phyloP scores from a whole-genome alignment of 1,284 basidiomycete genomes.

The Melampsora americana region DNA sequence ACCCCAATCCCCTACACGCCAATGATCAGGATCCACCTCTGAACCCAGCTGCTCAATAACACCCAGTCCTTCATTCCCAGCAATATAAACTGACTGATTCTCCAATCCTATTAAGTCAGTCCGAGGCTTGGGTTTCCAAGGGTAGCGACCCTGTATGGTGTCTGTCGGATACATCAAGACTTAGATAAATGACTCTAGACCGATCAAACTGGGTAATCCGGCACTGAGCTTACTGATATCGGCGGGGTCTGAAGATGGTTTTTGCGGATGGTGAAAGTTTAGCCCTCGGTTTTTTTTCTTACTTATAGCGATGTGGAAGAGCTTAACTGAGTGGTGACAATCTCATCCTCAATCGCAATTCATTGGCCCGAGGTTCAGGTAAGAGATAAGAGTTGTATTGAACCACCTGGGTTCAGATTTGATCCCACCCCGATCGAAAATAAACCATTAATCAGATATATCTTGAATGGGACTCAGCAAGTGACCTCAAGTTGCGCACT shows the following conservation, averaged over 20 bases:
- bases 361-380: conserved; percentile 55
- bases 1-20: conserved; percentile 65
- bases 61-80: conserved; percentile 75
- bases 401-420: too few species aligned
- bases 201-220: too few species aligned
- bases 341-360: conserved; percentile 66
- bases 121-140: conserved; percentile 61
- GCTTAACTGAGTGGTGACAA: conserved; percentile 65
- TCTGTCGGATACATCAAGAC: conserved; percentile 68
- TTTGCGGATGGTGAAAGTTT: not conserved
- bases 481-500: not conserved
- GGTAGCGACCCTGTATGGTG: conserved; percentile 76
- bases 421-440: too few species aligned
- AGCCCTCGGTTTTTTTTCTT: not conserved
- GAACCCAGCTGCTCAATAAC: conserved; percentile 61
- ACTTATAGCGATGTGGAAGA: not conserved
- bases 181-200: not conserved
- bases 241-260: conserved; percentile 41
- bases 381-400: too few species aligned
- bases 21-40: conserved; percentile 56
- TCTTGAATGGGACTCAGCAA: too few species aligned
- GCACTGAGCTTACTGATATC: conserved; percentile 39
- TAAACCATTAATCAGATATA: too few species aligned
- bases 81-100: conserved; percentile 57
- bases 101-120: conserved; percentile 42